Conservation (phyloP, 345 rosid genomes). For the Cardamine resedifolia region DNA sequence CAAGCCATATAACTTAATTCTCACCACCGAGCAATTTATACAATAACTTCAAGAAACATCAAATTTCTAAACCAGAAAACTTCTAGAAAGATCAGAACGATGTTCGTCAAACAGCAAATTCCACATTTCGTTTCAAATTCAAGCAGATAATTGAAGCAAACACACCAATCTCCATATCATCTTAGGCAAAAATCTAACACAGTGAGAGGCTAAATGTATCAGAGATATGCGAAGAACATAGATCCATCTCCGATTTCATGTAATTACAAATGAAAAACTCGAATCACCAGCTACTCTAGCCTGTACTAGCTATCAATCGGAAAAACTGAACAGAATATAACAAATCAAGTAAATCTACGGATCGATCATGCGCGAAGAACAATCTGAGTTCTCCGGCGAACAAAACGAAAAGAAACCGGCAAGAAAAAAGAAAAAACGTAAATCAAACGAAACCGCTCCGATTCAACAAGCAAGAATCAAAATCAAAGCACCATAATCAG, state of each 20-base stretch:
- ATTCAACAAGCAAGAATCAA: conserved; percentile 1
- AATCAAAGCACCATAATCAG: conserved; percentile 23
- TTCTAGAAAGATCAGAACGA: neutral
- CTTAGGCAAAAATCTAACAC: conserved; percentile 2
- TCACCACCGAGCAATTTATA: neutral
- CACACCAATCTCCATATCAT: neutral
- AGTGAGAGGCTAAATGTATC: neutral
- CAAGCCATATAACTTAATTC: neutral
- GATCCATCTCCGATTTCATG: conserved; percentile 17
- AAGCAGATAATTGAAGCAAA: neutral
- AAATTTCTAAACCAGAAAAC: neutral
- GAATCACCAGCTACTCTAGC: neutral
- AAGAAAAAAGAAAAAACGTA: neutral
- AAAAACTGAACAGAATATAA: too few species aligned
- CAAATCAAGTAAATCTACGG: neutral
- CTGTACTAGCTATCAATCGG: neutral
- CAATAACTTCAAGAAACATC: neutral
- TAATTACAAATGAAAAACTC: conserved; percentile 1
- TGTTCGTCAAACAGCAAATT: neutral
- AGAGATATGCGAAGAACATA: conserved; percentile 11
- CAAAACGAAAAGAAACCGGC: conserved; percentile 14
- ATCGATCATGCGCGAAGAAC: conserved; percentile 14
- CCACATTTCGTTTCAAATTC: neutral
- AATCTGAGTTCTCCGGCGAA: conserved; percentile 17
- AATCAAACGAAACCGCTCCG: conserved; percentile 10